Evolutionary conservation across 2,329 filamentous ascomycete genomes (phyloP), one percentile per base, ranked within the genome.

Genomic region (Venturiaceae sp.): DNA sequence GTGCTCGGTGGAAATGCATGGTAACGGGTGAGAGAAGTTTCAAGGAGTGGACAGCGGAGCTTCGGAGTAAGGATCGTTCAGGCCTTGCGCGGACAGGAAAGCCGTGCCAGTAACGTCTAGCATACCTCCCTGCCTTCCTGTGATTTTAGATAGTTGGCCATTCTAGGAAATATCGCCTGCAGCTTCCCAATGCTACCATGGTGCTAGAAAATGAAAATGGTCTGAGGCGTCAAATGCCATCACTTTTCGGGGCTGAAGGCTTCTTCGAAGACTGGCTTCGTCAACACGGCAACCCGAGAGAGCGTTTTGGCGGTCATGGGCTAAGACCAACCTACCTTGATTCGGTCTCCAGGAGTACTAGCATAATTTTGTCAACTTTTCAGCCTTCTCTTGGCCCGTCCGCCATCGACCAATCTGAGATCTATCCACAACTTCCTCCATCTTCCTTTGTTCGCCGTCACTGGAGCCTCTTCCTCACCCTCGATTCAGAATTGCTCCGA

Each of bases 161-260:
- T 44, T 57, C 55, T 55, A 19, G 57, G 57, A 53, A 58, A 46
- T 32, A 34, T 37, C 23, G 57, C 44, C 57, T 58, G 57, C 55
- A 58, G 55, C 32, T 36, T 58, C 9, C 55, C 55, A 58, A 58
- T 58, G 55, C 57, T 55, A 58, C 57, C 57, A 32, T 58, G 57
- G 46, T 58, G 57, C 37, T 58, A 58, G 57, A 58, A 32, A 53
- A 54, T 54, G 28, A 23, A 55, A 50, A 50, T 58, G 34, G 47
- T 54, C 57, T 58, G 33, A 54, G 55, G 33, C 55, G 30, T 57
- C 28, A 13, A 16, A 46, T 57, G 33, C 55, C 26, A 52, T 57
- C 9, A n/a, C 44, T 23, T 52, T 23, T 57, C 28, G 55, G 39
- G 23, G 33, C 53, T 36, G 26, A 39, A 23, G 11, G 7, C 26